Conservation (phyloP, 495 filamentous ascomycete species). For the Parathielavia appendiculata region DNA sequence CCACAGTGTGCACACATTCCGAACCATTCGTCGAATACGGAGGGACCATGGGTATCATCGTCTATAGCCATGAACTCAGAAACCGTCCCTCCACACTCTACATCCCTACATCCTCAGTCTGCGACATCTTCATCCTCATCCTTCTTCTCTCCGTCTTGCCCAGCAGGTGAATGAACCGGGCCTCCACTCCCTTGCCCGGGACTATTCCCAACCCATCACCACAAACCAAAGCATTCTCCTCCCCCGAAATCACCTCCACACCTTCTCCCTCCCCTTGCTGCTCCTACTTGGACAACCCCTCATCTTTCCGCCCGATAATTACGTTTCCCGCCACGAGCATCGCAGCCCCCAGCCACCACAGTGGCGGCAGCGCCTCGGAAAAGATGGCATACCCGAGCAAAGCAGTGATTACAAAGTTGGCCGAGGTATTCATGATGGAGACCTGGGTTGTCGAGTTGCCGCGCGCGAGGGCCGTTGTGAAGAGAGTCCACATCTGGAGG, state of each 20-base stretch:
- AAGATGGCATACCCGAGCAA: constrained; percentile 57
- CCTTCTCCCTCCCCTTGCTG: background rate
- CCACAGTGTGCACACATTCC: too few species aligned
- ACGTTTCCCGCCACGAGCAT: constrained; percentile 87
- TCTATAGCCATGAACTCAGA: background rate
- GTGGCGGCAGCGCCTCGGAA: constrained; percentile 42
- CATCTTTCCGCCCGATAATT: constrained; percentile 78
- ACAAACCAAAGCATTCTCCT: background rate
- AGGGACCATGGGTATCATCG: background rate
- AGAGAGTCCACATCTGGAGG: constrained; percentile 79
- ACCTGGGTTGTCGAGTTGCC: constrained; percentile 84
- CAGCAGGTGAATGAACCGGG: too few species aligned
- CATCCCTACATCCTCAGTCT: constrained; percentile 3
- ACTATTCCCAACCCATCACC: background rate
- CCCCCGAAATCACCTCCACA: background rate
- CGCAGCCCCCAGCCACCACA: constrained; percentile 86
- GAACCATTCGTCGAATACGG: too few species aligned
- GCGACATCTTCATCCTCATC: constrained; percentile 22
- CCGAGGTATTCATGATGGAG: constrained; percentile 84
- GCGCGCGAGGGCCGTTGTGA: constrained; percentile 74
- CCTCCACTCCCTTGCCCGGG: background rate
- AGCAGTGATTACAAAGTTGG: constrained; percentile 90
- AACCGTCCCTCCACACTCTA: too few species aligned
- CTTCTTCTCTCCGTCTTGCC: background rate
- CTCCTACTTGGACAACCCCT: constrained; percentile 27